These are phyloP conservation scores for Clavariopsis aquatica DNA, from an alignment of 495 filamentous ascomycete genomes.

Conservation along the genomic window DNA sequence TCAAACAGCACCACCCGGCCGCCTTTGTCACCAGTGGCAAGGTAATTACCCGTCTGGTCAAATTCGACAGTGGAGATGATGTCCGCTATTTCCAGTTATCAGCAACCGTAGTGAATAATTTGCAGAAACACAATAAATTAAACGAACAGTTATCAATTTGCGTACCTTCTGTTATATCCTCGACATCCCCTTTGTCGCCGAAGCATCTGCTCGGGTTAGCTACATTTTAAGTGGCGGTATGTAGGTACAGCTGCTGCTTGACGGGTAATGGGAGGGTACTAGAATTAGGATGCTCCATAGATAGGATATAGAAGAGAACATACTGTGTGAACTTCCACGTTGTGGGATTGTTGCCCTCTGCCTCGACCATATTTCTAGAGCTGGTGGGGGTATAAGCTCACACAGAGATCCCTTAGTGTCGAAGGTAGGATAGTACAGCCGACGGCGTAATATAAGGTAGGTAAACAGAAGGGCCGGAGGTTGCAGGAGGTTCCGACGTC, in stretches of 20 bases:
- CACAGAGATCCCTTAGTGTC: background rate
- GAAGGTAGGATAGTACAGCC: background rate
- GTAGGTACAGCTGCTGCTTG: background rate
- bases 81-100: slow-evolving; percentile 64
- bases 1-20: slow-evolving; percentile 96
- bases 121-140: background rate
- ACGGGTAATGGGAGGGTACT: too few species aligned
- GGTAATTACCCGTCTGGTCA: slow-evolving; percentile 96
- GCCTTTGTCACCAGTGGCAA: slow-evolving; percentile 97
- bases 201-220: slow-evolving; percentile 70
- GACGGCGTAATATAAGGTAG: background rate
- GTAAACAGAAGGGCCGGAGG: background rate
- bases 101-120: background rate
- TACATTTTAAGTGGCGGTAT: background rate
- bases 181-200: slow-evolving; percentile 98
- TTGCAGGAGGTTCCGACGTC: slow-evolving; percentile 34
- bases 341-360: slow-evolving; percentile 80
- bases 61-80: slow-evolving; percentile 99
- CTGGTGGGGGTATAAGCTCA: background rate
- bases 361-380: slow-evolving; percentile 84
- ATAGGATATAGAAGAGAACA: slow-evolving; percentile 49
- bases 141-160: background rate
- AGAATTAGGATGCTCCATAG: too few species aligned
- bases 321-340: slow-evolving; percentile 99
- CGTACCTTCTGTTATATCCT: slow-evolving; percentile 98